Conservation (phyloP, 2,329 filamentous ascomycete species). For the Xylaria polymorpha region DNA sequence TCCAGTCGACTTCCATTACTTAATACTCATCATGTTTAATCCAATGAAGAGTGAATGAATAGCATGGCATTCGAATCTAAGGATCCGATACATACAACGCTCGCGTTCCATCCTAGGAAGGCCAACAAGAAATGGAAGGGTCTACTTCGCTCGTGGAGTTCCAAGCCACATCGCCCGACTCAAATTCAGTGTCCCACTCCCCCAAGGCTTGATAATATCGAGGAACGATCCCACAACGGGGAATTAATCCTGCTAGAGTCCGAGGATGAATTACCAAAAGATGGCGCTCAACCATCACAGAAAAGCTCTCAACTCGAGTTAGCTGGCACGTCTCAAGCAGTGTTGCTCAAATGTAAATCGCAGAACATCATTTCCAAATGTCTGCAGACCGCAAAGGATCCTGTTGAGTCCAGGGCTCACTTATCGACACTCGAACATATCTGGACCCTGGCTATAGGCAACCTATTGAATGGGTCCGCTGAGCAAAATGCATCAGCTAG, state of each 20-base stretch:
- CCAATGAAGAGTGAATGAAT: background rate
- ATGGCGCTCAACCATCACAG: background rate
- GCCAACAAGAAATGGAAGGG: background rate
- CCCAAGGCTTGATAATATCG: background rate
- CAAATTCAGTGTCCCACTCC: background rate
- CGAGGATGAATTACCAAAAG: background rate
- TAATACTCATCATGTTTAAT: background rate
- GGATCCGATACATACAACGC: background rate
- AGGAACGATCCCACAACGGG: background rate
- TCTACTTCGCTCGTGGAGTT: constrained; percentile 4
- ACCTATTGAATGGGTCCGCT: background rate
- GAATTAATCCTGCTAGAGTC: background rate
- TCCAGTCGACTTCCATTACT: background rate
- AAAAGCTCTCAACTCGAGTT: background rate
- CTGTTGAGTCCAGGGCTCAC: background rate
- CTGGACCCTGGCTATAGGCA: constrained; percentile 8
- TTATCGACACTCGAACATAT: constrained; percentile 8
- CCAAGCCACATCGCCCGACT: background rate
- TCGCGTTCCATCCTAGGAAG: background rate
- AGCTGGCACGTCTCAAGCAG: background rate
- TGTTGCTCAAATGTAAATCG: constrained; percentile 6
- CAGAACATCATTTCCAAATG: background rate
- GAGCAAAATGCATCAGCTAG: constrained; percentile 4
- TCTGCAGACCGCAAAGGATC: background rate
- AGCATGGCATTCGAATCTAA: constrained; percentile 5